Conservation (phyloP, 192 early-diverging fungal species). For the Dispira simplex region DNA sequence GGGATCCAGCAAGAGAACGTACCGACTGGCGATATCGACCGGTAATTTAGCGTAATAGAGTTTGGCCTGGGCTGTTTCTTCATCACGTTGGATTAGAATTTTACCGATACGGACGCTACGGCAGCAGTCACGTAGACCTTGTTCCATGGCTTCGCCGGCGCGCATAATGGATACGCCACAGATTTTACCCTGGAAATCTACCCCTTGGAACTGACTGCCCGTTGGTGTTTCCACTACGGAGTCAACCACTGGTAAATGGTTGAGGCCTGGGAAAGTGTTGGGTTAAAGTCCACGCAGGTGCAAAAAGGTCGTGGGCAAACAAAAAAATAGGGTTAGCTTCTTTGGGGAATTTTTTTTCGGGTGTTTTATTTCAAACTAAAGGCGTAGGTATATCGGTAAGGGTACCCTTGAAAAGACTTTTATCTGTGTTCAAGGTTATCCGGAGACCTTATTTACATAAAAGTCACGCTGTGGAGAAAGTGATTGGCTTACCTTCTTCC, state of each 20-base stretch:
- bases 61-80: slow-evolving; percentile 80
- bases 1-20: slow-evolving; percentile 78
- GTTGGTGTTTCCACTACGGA: slow-evolving; percentile 71
- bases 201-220: slow-evolving; percentile 49
- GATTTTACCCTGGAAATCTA: slow-evolving; percentile 70
- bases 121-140: slow-evolving; percentile 71
- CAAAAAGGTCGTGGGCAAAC: no score
- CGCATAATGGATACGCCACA: slow-evolving; percentile 94
- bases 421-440: no score
- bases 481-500: slow-evolving; percentile 51
- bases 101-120: slow-evolving; percentile 86
- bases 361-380: no score
- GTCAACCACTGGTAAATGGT: slow-evolving; percentile 73
- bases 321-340: no score
- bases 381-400: no score
- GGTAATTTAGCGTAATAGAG: slow-evolving; percentile 90
- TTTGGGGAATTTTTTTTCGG: no score
- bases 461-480: no score
- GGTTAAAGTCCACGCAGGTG: no score
- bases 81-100: slow-evolving; percentile 90
- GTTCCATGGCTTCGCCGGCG: slow-evolving; percentile 90
- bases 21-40: slow-evolving; percentile 65
- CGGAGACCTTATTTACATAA: no score
- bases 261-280: slow-evolving; percentile 40
- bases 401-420: no score